These are phyloP conservation scores for Fraxinus albicans DNA, from an alignment of 305 asterid species.

Conservation along the genomic window DNA sequence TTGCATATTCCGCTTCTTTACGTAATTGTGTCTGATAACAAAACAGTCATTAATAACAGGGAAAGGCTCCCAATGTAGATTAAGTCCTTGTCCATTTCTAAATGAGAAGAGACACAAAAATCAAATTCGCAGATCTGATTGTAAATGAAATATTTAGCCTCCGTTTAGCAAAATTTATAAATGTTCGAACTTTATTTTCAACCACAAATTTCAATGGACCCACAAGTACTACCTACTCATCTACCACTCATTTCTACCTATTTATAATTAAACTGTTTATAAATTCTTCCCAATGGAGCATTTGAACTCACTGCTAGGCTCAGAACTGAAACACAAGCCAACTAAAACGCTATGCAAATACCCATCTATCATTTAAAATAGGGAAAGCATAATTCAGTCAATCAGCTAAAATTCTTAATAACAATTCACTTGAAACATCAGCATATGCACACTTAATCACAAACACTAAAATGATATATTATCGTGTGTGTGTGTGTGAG, in stretches of 20 bases:
- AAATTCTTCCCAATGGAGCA: slow-evolving; percentile 15
- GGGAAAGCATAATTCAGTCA: neutral
- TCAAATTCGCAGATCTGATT: slow-evolving; percentile 7
- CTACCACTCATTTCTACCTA: neutral
- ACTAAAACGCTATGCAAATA: slow-evolving; percentile 1
- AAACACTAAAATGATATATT: neutral
- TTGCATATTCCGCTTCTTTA: neutral
- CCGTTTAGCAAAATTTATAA: neutral
- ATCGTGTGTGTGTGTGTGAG: neutral
- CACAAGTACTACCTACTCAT: neutral
- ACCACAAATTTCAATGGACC: neutral
- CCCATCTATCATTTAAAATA: neutral
- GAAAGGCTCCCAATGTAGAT: slow-evolving; percentile 4
- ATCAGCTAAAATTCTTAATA: slow-evolving; percentile 6
- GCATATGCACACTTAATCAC: neutral
- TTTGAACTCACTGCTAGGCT: neutral
- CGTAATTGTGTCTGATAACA: neutral
- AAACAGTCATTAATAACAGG: slow-evolving; percentile 5
- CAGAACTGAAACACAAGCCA: slow-evolving; percentile 15
- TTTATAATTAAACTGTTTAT: neutral
- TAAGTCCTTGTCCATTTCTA: neutral
- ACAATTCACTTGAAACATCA: slow-evolving; percentile 13
- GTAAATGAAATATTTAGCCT: slow-evolving; percentile 8
- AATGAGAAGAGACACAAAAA: slow-evolving; percentile 21
- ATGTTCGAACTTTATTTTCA: neutral